Percentiles rank a stretch among this genome's conserved stretches.
Evolutionary conservation across 352 stramenopile genomes (phyloP).

Genomic region (Globisporangium spiculum): DNA sequence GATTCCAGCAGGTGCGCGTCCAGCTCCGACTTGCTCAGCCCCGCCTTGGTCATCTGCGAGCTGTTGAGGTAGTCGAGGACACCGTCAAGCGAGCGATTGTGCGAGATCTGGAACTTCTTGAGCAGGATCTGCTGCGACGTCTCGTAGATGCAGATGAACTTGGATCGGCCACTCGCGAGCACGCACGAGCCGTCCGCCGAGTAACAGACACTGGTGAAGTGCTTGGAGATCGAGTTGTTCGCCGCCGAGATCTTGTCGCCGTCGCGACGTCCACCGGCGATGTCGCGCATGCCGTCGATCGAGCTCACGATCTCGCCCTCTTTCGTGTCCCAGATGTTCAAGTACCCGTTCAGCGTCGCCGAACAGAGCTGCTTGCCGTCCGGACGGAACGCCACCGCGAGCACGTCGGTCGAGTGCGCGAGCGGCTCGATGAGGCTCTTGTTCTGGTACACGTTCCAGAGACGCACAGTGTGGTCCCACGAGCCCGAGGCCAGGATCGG

Average conservation of each 20-base stretch:
- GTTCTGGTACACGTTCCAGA: slow-evolving; percentile 99
- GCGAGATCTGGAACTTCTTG: slow-evolving; percentile 99
- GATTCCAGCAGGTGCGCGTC: slow-evolving; percentile 59
- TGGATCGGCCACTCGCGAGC: slow-evolving; percentile 95
- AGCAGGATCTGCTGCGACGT: slow-evolving; percentile 93
- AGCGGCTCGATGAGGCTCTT: slow-evolving; percentile 95
- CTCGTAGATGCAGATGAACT: slow-evolving; percentile 99
- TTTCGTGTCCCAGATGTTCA: slow-evolving; percentile 98
- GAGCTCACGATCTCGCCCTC: slow-evolving; percentile 92
- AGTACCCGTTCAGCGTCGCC: slow-evolving; percentile 94
- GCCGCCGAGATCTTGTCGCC: slow-evolving; percentile 80
- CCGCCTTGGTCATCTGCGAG: slow-evolving; percentile 77
- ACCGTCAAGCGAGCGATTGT: slow-evolving; percentile 96
- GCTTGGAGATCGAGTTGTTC: slow-evolving; percentile 93
- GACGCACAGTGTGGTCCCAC: slow-evolving; percentile 98
- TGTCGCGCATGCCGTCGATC: slow-evolving; percentile 97
- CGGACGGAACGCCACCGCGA: slow-evolving; percentile 95
- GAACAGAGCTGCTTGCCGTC: slow-evolving; percentile 96
- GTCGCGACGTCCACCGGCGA: slow-evolving; percentile 90
- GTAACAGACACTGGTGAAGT: slow-evolving; percentile 99
- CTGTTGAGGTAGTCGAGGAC: slow-evolving; percentile 97
- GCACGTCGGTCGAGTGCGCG: slow-evolving; percentile 94
- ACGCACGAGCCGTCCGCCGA: slow-evolving; percentile 97
- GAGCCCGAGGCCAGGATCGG: slow-evolving; percentile 93
- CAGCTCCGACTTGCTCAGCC: slow-evolving; percentile 63